Evolutionary conservation across 2,329 filamentous ascomycete species (phyloP).

Genomic region (Penicillium rolfsii): DNA sequence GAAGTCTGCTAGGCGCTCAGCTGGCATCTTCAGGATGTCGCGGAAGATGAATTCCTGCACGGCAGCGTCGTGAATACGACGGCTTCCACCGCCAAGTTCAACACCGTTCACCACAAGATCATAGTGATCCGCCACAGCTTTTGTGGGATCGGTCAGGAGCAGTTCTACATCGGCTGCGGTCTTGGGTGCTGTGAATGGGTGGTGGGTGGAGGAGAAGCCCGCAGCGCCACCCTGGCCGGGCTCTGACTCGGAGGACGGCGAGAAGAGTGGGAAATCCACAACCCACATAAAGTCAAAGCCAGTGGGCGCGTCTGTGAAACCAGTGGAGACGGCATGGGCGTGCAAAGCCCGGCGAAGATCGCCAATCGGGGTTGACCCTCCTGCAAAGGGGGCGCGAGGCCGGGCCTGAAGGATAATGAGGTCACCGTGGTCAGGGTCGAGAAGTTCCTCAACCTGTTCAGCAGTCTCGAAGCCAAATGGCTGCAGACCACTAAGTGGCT

Average conservation of each 20-base stretch:
- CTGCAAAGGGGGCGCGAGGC: slow-evolving; percentile 63
- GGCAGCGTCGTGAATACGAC: slow-evolving; percentile 82
- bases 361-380: slow-evolving; percentile 74
- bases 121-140: slow-evolving; percentile 83
- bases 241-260: slow-evolving; percentile 65
- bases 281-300: slow-evolving; percentile 81
- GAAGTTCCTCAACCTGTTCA: slow-evolving; percentile 57
- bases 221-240: slow-evolving; percentile 81
- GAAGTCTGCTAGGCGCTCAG: slow-evolving; percentile 76
- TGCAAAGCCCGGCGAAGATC: slow-evolving; percentile 72
- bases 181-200: slow-evolving; percentile 91
- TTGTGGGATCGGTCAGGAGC: slow-evolving; percentile 71
- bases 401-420: slow-evolving; percentile 82
- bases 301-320: slow-evolving; percentile 55
- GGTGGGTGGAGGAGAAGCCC: slow-evolving; percentile 85
- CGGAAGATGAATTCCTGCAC: slow-evolving; percentile 85
- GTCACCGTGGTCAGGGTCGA: slow-evolving; percentile 70
- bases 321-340: slow-evolving; percentile 66
- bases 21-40: slow-evolving; percentile 77
- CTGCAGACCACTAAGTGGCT: slow-evolving; percentile 76
- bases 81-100: slow-evolving; percentile 89
- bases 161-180: slow-evolving; percentile 71
- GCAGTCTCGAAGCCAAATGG: slow-evolving; percentile 75
- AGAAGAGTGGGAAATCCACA: slow-evolving; percentile 89
- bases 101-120: slow-evolving; percentile 95